Conservation (phyloP, 305 asterid genomes). For the Fraxinus baroniana region DNA sequence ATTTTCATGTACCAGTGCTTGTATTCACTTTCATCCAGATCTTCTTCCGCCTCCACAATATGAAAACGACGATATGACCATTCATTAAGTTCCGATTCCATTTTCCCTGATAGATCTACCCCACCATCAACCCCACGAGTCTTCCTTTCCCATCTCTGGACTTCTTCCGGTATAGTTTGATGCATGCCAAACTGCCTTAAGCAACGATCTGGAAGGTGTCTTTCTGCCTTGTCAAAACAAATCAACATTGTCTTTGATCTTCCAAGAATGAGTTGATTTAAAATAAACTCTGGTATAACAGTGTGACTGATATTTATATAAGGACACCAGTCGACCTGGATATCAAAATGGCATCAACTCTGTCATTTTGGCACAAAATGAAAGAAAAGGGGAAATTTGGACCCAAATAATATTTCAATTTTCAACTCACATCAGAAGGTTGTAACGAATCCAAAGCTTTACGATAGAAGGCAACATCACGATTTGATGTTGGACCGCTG, state of each 20-base stretch:
- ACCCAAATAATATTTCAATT: slow-evolving; percentile 20
- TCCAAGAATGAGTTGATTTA: slow-evolving; percentile 80
- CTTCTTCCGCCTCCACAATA: slow-evolving; percentile 85
- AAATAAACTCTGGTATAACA: slow-evolving; percentile 63
- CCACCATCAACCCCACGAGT: slow-evolving; percentile 97
- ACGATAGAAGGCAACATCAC: slow-evolving; percentile 89
- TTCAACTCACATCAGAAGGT: slow-evolving; percentile 54
- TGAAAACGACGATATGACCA: slow-evolving; percentile 74
- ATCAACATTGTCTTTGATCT: slow-evolving; percentile 90
- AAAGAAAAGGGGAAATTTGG: slow-evolving; percentile 6
- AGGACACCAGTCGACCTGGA: slow-evolving; percentile 93
- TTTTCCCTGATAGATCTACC: slow-evolving; percentile 71
- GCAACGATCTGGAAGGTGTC: slow-evolving; percentile 97
- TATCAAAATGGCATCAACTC: slow-evolving; percentile 16
- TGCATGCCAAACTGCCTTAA: slow-evolving; percentile 86
- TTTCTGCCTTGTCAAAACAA: slow-evolving; percentile 92
- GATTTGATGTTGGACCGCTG: slow-evolving; percentile 82
- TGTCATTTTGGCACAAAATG: neutral
- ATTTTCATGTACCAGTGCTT: slow-evolving; percentile 73
- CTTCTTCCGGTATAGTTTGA: slow-evolving; percentile 75
- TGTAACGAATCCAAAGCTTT: slow-evolving; percentile 74
- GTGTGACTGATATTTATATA: slow-evolving; percentile 80
- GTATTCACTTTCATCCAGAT: slow-evolving; percentile 74
- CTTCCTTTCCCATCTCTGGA: slow-evolving; percentile 88
- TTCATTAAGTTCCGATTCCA: slow-evolving; percentile 82